A percentile compares a stretch with the other conserved stretches of the same genome.
Conservation (phyloP, 257 asterid genomes). For the Euphrasia confusa region DNA sequence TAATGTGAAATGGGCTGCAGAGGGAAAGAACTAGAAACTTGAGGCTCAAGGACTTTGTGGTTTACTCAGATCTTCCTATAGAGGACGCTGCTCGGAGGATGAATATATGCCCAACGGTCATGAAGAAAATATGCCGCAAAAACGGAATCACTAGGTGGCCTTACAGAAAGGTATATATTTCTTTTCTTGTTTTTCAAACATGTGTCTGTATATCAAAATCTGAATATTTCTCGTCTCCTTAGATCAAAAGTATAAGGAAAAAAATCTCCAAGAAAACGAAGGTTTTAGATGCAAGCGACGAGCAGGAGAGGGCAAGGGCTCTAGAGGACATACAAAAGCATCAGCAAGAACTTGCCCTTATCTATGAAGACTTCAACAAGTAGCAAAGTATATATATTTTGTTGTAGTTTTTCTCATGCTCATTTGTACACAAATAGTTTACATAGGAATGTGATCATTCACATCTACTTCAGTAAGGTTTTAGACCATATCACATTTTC, state of each 20-base stretch:
- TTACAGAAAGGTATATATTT: constrained; percentile 53
- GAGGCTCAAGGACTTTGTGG: constrained; percentile 56
- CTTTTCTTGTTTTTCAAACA: not conserved
- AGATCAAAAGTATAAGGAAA: constrained; percentile 57
- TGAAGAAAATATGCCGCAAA: constrained; percentile 78
- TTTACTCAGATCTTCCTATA: constrained; percentile 51
- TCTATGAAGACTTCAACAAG: constrained; percentile 28
- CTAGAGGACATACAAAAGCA: constrained; percentile 34
- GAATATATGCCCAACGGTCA: constrained; percentile 71
- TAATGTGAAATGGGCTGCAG: constrained; percentile 27
- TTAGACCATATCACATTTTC: too few relatives aligned
- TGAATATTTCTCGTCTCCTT: not conserved
- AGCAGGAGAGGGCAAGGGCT: constrained; percentile 33
- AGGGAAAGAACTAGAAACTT: constrained; percentile 73
- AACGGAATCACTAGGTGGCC: constrained; percentile 79
- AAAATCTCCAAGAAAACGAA: constrained; percentile 34
- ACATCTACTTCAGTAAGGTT: not conserved
- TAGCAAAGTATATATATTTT: constrained; percentile 6
- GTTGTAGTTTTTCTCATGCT: not conserved
- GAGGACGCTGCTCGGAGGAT: constrained; percentile 52
- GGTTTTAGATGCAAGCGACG: constrained; percentile 26
- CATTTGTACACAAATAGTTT: not conserved
- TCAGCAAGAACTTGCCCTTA: constrained; percentile 41
- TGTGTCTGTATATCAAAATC: too few relatives aligned
- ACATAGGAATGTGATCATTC: not conserved